phyloP scores from a whole-genome alignment of 306 rosid genomes.

The Prosopis cineraria region DNA sequence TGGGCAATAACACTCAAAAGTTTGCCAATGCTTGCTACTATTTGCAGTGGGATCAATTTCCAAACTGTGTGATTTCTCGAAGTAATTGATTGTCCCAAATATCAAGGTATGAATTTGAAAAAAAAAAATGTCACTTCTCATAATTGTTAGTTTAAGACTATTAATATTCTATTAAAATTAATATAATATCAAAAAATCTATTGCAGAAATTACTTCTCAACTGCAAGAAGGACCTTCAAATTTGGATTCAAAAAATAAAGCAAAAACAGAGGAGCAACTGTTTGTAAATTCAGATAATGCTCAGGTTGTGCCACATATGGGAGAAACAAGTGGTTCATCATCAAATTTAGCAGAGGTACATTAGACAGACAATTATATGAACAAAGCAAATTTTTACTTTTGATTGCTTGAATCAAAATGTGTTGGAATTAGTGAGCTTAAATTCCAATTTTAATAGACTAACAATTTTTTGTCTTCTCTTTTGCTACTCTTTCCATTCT shows the following conservation, averaged over 20 bases:
- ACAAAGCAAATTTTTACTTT: too few relatives aligned
- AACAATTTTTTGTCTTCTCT: neutral
- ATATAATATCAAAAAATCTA: neutral
- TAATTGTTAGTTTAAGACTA: neutral
- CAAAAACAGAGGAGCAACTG: neutral
- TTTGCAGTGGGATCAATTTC: neutral
- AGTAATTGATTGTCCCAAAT: neutral
- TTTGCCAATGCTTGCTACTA: neutral
- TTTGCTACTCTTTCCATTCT: too few relatives aligned
- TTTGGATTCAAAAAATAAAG: neutral
- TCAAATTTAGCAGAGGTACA: too few relatives aligned
- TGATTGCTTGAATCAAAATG: neutral
- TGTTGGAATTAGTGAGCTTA: neutral
- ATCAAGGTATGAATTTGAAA: neutral
- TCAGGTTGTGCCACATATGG: too few relatives aligned
- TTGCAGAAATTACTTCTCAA: too few relatives aligned
- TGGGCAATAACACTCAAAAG: neutral
- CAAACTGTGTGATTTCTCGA: fast-evolving
- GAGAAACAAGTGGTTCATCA: too few relatives aligned
- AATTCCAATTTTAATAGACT: neutral
- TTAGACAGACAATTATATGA: too few relatives aligned
- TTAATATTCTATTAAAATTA: neutral
- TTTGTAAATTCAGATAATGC: too few relatives aligned
- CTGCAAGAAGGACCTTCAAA: neutral
- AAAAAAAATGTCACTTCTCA: neutral